A percentile compares a stretch with the other conserved stretches of the same genome.
Evolutionary conservation across 495 filamentous ascomycete genomes (phyloP).

Genomic region (Diplogelasinospora grovesii): DNA sequence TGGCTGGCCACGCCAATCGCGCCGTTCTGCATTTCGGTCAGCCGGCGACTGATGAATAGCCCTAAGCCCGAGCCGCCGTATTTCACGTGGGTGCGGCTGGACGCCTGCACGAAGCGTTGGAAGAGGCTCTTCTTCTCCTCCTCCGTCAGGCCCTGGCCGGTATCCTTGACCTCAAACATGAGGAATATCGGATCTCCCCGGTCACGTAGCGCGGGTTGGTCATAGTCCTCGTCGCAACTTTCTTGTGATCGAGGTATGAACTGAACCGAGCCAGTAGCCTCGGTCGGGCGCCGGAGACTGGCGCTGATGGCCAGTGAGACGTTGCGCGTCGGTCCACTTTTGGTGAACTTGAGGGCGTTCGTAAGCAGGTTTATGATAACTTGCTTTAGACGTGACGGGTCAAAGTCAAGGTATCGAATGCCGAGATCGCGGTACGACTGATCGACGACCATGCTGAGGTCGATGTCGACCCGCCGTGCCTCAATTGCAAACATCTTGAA

Average conservation of each 20-base stretch:
- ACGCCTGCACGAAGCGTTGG: constrained; percentile 70
- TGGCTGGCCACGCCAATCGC: constrained; percentile 66
- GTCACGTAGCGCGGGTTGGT: constrained; percentile 5
- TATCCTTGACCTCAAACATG: constrained; percentile 65
- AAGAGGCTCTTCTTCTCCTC: constrained; percentile 65
- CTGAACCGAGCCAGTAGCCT: constrained; percentile 26
- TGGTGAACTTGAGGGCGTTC: constrained; percentile 74
- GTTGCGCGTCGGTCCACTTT: constrained; percentile 32
- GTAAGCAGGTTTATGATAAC: constrained; percentile 66
- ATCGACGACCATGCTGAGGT: constrained; percentile 55
- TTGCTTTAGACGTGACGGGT: constrained; percentile 65
- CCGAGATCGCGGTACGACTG: constrained; percentile 46
- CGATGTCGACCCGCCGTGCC: constrained; percentile 57
- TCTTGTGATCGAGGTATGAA: constrained; percentile 28
- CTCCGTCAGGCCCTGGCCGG: constrained; percentile 62
- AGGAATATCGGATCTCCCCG: constrained; percentile 45
- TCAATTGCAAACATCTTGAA: constrained; percentile 70
- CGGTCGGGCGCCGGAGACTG: constrained; percentile 20
- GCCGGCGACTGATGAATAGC: constrained; percentile 64
- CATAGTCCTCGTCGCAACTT: constrained; percentile 9
- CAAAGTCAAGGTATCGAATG: constrained; percentile 60
- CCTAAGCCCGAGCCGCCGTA: constrained; percentile 76
- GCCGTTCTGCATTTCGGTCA: constrained; percentile 70
- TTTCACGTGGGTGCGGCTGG: constrained; percentile 61
- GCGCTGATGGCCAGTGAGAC: constrained; percentile 30